Percentiles rank a stretch among this genome's conserved stretches.
Conservation (phyloP, 2,329 filamentous ascomycete genomes). For the Xylariomycetidae sp. region DNA sequence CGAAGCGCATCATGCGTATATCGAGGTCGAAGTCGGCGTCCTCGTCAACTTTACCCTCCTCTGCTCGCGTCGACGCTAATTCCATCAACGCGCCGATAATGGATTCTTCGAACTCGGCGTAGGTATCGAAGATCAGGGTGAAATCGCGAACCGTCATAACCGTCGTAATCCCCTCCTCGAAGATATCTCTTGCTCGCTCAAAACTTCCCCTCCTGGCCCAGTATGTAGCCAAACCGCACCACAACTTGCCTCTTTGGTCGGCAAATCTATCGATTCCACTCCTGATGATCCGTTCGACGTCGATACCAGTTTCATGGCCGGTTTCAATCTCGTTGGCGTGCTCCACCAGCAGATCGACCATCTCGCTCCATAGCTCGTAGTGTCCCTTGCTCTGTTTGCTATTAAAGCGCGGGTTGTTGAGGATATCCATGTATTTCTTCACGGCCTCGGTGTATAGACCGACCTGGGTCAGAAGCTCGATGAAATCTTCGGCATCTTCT, state of each 20-base stretch:
- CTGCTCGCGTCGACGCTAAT: slow-evolving; percentile 71
- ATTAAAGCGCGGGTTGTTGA: slow-evolving; percentile 85
- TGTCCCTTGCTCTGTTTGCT: slow-evolving; percentile 93
- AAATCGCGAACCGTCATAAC: slow-evolving; percentile 99
- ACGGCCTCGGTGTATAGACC: slow-evolving; percentile 87
- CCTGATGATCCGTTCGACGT: slow-evolving; percentile 87
- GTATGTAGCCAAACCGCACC: slow-evolving; percentile 92
- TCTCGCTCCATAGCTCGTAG: slow-evolving; percentile 96
- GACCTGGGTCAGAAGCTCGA: slow-evolving; percentile 78
- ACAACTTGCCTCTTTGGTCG: slow-evolving; percentile 90
- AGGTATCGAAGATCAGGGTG: slow-evolving; percentile 92
- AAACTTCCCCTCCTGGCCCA: slow-evolving; percentile 93
- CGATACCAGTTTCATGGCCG: slow-evolving; percentile 74
- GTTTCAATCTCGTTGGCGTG: slow-evolving; percentile 84
- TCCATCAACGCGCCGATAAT: slow-evolving; percentile 92
- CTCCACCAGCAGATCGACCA: slow-evolving; percentile 90
- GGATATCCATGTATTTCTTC: slow-evolving; percentile 82
- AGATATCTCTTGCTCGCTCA: slow-evolving; percentile 86
- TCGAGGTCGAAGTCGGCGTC: slow-evolving; percentile 92
- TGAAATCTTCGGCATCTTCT: slow-evolving; percentile 91
- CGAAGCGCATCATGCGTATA: slow-evolving; percentile 95
- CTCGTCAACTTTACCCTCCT: slow-evolving; percentile 72
- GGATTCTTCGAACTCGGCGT: slow-evolving; percentile 94
- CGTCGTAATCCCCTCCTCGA: slow-evolving; percentile 93
- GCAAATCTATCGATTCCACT: slow-evolving; percentile 88